Evolutionary conservation across 2,329 filamentous ascomycete species (phyloP), one percentile per base, ranked within the genome.

Genomic region (Colletotrichum somersetense): DNA sequence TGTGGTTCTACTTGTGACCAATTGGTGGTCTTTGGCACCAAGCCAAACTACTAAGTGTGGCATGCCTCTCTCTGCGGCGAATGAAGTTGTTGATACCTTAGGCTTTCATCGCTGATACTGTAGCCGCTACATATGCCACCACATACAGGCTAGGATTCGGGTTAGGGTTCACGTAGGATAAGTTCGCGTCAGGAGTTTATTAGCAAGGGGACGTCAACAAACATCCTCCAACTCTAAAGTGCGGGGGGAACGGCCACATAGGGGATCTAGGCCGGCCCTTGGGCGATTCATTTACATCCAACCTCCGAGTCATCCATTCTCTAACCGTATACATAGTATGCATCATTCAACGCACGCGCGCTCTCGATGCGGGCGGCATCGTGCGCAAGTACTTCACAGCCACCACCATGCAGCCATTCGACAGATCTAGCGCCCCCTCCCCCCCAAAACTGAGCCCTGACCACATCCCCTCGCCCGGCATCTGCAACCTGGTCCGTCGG

Each of bases 361-460:
- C 56, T 50, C 66, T 56, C 6, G 46, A 72, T 23, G 48, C 40
- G 40, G 46, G 30, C 33, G 46, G 23, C 33, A 30, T 59, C 55
- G 55, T 72, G 66, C 61, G 70, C 66, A 70, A 66, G 70, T 66
- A 62, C 40, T 59, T 48, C 66, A 72, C 70, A 65, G 70, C 66
- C 70, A 72, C 70, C 69, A 48, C 46, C 46, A 52, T 64, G 8
- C 46, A 33, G 12, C 38, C 59, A 61, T 33, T 61, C 23, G 52
- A 53, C 65, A 58, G 20, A 48, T 42, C 46, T 33, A 40, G 38
- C 66, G 57, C 18, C 59, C 70, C 66, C 61, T 8, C 35, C 30
- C 30, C 30, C 26, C 26, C 26, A 2, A 2, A 30, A 70, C 61
- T 62, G 23, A 38, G 12, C 40, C 56, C 59, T 55, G 66, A n/a